These are phyloP conservation scores for Metschnikowia gruessii DNA, from an alignment of 805 yeast genomes.

Conservation along the genomic window DNA sequence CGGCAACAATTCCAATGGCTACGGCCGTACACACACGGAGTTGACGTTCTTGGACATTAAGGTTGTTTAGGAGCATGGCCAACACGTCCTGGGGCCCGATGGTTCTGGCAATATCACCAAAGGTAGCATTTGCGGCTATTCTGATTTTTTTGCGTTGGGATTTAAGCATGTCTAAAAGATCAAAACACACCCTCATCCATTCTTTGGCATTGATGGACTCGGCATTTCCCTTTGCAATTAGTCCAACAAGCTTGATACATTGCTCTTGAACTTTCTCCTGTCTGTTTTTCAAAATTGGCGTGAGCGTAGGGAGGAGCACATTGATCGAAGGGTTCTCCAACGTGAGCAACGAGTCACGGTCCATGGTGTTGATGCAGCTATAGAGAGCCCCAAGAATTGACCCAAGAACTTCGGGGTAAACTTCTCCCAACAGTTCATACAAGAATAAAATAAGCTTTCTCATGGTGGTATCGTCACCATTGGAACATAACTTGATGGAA, in stretches of 20 bases:
- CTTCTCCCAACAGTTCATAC: constrained; percentile 92
- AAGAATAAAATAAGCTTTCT: constrained; percentile 70
- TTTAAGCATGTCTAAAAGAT: constrained; percentile 82
- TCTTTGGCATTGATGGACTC: constrained; percentile 86
- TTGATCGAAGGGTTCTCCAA: constrained; percentile 66
- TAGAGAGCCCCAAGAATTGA: constrained; percentile 73
- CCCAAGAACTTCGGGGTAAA: constrained; percentile 89
- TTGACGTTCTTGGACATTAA: constrained; percentile 93
- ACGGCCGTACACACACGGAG: constrained; percentile 95
- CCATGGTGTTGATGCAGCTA: constrained; percentile 58
- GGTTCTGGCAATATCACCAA: constrained; percentile 86
- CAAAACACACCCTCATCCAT: constrained; percentile 97
- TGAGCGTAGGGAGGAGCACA: constrained; percentile 79
- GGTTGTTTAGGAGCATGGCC: constrained; percentile 75
- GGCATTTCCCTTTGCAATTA: constrained; percentile 75
- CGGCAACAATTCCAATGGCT: constrained; percentile 96
- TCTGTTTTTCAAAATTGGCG: constrained; percentile 86
- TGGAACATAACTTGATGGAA: constrained; percentile 58
- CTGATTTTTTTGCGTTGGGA: constrained; percentile 75
- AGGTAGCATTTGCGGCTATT: constrained; percentile 82
- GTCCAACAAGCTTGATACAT: constrained; percentile 74
- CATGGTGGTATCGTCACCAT: constrained; percentile 54
- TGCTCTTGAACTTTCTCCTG: constrained; percentile 89
- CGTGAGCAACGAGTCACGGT: constrained; percentile 52
- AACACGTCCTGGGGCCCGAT: constrained; percentile 96